A percentile compares a stretch with the other conserved stretches of the same genome.
Conservation (phyloP, 2,329 filamentous ascomycete genomes). For the Xylaria hypoxylon region DNA sequence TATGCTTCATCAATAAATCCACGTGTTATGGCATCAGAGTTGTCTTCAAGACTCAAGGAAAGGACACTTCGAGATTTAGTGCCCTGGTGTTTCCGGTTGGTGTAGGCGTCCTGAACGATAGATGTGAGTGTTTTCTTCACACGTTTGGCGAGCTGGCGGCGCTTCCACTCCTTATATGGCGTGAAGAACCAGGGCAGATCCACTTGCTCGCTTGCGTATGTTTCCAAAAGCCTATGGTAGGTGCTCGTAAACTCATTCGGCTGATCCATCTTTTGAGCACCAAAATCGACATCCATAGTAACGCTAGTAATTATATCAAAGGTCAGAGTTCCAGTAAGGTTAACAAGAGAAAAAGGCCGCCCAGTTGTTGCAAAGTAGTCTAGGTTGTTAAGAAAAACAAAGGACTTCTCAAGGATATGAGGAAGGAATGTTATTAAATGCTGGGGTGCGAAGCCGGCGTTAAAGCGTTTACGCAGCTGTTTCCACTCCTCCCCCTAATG, state of each 20-base stretch:
- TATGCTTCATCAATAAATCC: conserved; percentile 28
- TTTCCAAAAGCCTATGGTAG: conserved; percentile 30
- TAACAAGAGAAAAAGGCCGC: not conserved
- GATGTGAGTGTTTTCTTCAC: conserved; percentile 4
- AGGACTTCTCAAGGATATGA: conserved; percentile 48
- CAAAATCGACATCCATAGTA: conserved; percentile 35
- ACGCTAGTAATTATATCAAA: not conserved
- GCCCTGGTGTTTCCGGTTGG: conserved; percentile 3
- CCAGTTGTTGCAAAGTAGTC: not conserved
- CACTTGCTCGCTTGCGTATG: conserved; percentile 17
- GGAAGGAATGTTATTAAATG: conserved; percentile 51
- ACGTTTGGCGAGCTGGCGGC: conserved; percentile 18
- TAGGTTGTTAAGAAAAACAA: not conserved
- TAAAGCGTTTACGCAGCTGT: conserved; percentile 3
- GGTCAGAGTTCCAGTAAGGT: not conserved
- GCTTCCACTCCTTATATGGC: conserved; percentile 16
- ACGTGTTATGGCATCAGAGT: not conserved
- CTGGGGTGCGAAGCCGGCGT: not conserved
- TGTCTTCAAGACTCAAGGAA: conserved; percentile 22
- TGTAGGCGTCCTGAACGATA: conserved; percentile 18
- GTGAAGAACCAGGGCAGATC: conserved; percentile 30
- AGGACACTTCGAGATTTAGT: conserved; percentile 24
- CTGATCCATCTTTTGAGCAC: conserved; percentile 17
- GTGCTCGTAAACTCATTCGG: conserved; percentile 5
- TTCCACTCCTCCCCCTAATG: conserved; percentile 1